phyloP scores from a whole-genome alignment of 192 early-diverging fungal species.

The Coemansia sp. region DNA sequence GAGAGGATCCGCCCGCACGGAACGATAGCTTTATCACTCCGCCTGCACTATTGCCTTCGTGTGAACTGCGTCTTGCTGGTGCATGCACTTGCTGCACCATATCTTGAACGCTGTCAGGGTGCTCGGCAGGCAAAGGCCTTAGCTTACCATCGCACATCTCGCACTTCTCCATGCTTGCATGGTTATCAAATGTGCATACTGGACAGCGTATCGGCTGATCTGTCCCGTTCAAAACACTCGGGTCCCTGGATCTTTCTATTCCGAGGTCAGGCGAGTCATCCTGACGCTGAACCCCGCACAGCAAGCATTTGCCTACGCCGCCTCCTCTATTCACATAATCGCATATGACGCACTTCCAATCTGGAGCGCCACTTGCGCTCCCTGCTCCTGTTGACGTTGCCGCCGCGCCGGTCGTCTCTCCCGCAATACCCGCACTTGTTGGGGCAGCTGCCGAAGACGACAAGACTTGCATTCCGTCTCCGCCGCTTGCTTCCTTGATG shows the following conservation, averaged over 20 bases:
- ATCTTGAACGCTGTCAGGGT: neutral
- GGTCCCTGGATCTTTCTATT: neutral
- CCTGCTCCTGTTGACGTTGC: neutral
- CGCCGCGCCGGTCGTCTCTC: neutral
- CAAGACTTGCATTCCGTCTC: neutral
- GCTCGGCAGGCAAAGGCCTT: neutral
- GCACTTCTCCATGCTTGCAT: constrained; percentile 72
- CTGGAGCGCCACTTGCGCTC: neutral
- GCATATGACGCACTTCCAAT: constrained; percentile 52
- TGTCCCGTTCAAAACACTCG: neutral
- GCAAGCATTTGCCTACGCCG: constrained; percentile 26
- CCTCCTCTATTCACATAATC: constrained; percentile 36
- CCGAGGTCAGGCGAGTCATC: constrained; percentile 10
- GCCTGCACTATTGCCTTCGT: constrained; percentile 5
- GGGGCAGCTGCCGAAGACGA: constrained; percentile 4
- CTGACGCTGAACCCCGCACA: constrained; percentile 44
- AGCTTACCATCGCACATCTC: constrained; percentile 83
- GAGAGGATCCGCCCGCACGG: constrained; percentile 63
- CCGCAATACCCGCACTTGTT: neutral
- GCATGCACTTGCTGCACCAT: neutral
- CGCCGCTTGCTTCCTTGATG: constrained; percentile 3
- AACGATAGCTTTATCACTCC: constrained; percentile 73
- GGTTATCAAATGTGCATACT: constrained; percentile 87
- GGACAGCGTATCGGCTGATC: constrained; percentile 58
- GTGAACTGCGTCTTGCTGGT: neutral